A percentile compares a stretch with the other conserved stretches of the same genome.
Conservation (phyloP, 495 filamentous ascomycete species). For the Tuber brumale region DNA sequence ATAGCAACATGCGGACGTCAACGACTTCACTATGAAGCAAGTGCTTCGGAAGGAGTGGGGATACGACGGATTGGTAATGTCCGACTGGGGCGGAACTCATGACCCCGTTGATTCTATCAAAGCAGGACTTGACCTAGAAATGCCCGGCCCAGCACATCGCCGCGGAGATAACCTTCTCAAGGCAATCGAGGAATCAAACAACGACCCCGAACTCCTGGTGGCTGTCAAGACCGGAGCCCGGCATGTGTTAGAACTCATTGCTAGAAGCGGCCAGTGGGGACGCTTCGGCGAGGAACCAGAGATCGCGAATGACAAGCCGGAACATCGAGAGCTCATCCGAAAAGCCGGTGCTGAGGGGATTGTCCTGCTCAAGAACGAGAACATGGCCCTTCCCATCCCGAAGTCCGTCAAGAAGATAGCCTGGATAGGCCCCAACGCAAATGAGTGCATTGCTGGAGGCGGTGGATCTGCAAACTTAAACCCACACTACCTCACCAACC, state of each 20-base stretch:
- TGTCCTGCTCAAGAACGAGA: conserved; percentile 61
- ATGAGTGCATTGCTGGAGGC: conserved; percentile 66
- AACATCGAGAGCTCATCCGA: conserved; percentile 50
- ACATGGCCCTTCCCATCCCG: conserved; percentile 58
- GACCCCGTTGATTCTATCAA: conserved; percentile 49
- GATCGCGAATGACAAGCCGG: conserved; percentile 48
- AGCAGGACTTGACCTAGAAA: conserved; percentile 56
- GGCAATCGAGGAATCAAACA: conserved; percentile 54
- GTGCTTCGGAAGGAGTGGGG: conserved; percentile 55
- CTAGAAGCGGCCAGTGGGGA: conserved; percentile 55
- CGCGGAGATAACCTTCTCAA: conserved; percentile 56
- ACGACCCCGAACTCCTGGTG: conserved; percentile 45
- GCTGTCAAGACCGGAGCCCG: conserved; percentile 51
- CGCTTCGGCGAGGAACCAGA: conserved; percentile 51
- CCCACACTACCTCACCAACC: conserved; percentile 66
- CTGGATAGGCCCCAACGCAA: conserved; percentile 76
- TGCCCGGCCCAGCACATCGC: conserved; percentile 54
- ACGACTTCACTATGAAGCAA: conserved; percentile 55
- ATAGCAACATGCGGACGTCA: conserved; percentile 60
- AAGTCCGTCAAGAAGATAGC: conserved; percentile 56
- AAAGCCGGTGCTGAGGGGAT: conserved; percentile 52
- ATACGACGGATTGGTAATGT: conserved; percentile 53
- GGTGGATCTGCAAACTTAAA: conserved; percentile 72
- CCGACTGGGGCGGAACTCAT: conserved; percentile 54
- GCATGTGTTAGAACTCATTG: conserved; percentile 62